Evolutionary conservation across 1,139 yeast genomes (phyloP).

Genomic region (Scheffersomyces segobiensis): DNA sequence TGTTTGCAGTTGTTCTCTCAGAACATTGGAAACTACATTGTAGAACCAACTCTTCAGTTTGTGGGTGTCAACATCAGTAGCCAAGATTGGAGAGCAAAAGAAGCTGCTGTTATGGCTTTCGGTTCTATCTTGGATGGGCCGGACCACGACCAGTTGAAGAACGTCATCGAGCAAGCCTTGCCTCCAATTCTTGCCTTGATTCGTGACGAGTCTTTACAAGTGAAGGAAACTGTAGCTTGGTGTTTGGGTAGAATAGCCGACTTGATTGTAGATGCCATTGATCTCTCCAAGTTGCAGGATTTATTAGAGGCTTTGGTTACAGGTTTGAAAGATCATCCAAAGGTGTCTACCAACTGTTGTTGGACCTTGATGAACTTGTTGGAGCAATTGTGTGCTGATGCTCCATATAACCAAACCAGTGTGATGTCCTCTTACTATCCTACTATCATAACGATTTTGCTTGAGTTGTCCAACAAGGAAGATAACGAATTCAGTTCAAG

Average conservation of each 20-base stretch:
- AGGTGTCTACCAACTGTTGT: constrained; percentile 92
- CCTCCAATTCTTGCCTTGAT: constrained; percentile 74
- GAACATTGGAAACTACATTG: constrained; percentile 81
- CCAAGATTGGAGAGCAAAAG: constrained; percentile 77
- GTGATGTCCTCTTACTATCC: constrained; percentile 75
- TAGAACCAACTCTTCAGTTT: constrained; percentile 79
- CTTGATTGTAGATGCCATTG: constrained; percentile 75
- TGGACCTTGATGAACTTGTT: constrained; percentile 93
- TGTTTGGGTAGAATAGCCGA: constrained; percentile 96
- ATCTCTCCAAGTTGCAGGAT: constrained; percentile 62
- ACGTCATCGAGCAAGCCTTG: constrained; percentile 76
- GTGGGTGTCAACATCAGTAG: constrained; percentile 72
- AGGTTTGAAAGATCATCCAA: constrained; percentile 88
- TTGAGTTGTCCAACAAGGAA: constrained; percentile 64
- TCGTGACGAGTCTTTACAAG: constrained; percentile 75
- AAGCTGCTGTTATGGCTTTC: constrained; percentile 98
- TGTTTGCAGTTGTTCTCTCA: constrained; percentile 93
- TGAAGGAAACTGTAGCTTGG: constrained; percentile 97
- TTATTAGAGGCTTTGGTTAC: constrained; percentile 70
- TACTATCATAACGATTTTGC: constrained; percentile 65
- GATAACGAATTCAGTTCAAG: constrained; percentile 90
- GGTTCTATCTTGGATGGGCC: constrained; percentile 98
- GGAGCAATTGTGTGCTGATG: constrained; percentile 75
- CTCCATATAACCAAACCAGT: constrained; percentile 53
- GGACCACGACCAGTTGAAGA: constrained; percentile 66